Evolutionary conservation across 2,329 filamentous ascomycete species (phyloP).

Genomic region (Diaporthe batatas): DNA sequence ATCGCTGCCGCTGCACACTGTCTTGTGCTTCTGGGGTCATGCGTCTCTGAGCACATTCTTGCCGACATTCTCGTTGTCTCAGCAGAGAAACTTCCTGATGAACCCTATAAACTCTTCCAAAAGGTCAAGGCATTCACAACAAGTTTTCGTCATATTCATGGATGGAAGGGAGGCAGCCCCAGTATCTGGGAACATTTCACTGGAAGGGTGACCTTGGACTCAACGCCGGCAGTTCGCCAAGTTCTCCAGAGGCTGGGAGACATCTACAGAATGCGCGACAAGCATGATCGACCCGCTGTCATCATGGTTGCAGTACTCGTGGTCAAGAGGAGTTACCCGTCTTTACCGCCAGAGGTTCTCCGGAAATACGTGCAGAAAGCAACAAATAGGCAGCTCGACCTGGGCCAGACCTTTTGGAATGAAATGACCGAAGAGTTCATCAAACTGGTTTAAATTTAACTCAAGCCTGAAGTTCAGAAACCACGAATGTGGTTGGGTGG

Average conservation of each 20-base stretch:
- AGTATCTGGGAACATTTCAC: not conserved
- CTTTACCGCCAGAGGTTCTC: not conserved
- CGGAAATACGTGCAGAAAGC: not conserved
- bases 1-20: not conserved
- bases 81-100: not conserved
- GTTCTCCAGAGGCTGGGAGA: too few species aligned
- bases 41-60: not conserved
- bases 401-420: not conserved
- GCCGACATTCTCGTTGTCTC: not conserved
- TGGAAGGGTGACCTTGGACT: not conserved
- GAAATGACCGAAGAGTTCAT: not conserved
- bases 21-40: not conserved
- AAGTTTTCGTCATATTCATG: too few species aligned
- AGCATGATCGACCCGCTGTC: not conserved
- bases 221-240: too few species aligned
- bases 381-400: accelerated
- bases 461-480: not conserved
- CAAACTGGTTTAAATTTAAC: too few species aligned
- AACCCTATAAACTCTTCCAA: not conserved
- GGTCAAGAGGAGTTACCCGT: not conserved
- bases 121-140: not conserved
- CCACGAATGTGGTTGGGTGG: not conserved
- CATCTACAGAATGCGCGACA: too few species aligned
- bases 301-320: not conserved
- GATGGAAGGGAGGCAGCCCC: not conserved